Conservation (phyloP, 768 basidiomycete species). For the Tubosaeta sp. region DNA sequence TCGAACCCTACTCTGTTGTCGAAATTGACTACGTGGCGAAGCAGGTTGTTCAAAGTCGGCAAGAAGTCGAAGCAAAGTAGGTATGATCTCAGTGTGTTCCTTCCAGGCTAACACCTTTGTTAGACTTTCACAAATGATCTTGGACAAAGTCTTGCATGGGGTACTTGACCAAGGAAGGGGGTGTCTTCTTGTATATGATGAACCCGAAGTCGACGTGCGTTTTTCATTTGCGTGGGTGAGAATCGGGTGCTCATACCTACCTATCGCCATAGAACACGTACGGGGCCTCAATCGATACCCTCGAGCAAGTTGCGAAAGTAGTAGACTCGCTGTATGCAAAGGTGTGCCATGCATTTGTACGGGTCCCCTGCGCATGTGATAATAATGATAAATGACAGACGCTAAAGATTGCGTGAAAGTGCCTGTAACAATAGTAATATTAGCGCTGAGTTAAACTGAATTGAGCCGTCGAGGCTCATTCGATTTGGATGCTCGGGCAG, state of each 20-base stretch:
- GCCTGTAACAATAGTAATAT: background rate
- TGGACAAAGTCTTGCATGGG: slow-evolving; percentile 91
- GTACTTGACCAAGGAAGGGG: slow-evolving; percentile 96
- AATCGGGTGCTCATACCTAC: slow-evolving; percentile 1
- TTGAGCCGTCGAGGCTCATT: background rate
- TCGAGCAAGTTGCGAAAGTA: slow-evolving; percentile 90
- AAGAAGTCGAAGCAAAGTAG: slow-evolving; percentile 89
- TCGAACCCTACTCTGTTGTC: slow-evolving; percentile 92
- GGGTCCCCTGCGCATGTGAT: background rate
- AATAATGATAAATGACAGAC: slow-evolving; percentile 27
- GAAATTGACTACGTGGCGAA: slow-evolving; percentile 88
- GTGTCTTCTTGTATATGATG: slow-evolving; percentile 86
- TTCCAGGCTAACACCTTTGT: slow-evolving; percentile 3
- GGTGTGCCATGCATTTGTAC: slow-evolving; percentile 30
- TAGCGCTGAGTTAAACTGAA: background rate
- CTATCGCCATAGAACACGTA: slow-evolving; percentile 65
- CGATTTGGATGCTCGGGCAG: background rate
- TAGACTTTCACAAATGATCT: slow-evolving; percentile 96
- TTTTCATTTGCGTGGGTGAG: background rate
- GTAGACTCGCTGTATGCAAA: slow-evolving; percentile 92
- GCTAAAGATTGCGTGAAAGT: slow-evolving; percentile 38
- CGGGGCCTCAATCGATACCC: slow-evolving; percentile 81
- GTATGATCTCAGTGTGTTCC: slow-evolving; percentile 14
- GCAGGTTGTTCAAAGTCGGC: slow-evolving; percentile 80
- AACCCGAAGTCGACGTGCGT: slow-evolving; percentile 80